phyloP scores from a whole-genome alignment of 306 rosid genomes.

The Cicer cuneatum region DNA sequence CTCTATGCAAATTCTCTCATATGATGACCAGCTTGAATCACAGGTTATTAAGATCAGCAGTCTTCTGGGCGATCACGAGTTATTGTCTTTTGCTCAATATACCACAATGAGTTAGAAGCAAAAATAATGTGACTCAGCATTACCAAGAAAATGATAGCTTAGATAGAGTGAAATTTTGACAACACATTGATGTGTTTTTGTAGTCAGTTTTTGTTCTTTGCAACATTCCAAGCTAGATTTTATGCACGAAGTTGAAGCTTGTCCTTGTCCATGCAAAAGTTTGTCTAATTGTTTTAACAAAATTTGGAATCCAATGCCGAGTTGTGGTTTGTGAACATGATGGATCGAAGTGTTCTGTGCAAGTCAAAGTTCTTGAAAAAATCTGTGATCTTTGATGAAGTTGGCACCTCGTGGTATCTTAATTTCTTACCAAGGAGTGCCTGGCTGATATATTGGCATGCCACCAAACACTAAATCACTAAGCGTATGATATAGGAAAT shows the following conservation, averaged over 20 bases:
- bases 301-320: constrained; percentile 82
- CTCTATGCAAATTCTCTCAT: constrained; percentile 9
- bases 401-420: constrained; percentile 33
- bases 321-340: constrained; percentile 49
- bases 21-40: constrained; percentile 14
- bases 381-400: constrained; percentile 30
- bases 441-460: constrained; percentile 42
- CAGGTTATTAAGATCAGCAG: constrained; percentile 10
- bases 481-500: too few relatives aligned
- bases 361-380: constrained; percentile 14
- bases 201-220: constrained; percentile 16
- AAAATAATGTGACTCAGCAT: not conserved
- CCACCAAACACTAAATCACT: constrained; percentile 25
- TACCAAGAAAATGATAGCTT: constrained; percentile 32
- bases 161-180: constrained; percentile 31
- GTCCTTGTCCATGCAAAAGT: constrained; percentile 22
- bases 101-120: constrained; percentile 2
- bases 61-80: not conserved
- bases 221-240: not conserved
- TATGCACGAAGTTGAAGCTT: constrained; percentile 19
- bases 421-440: constrained; percentile 14
- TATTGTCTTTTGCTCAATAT: constrained; percentile 18
- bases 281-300: constrained; percentile 13
- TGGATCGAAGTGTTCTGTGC: not conserved
- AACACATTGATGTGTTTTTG: constrained; percentile 10